phyloP scores from a whole-genome alignment of 164 flowering plant species.

The Annona cherimola region DNA sequence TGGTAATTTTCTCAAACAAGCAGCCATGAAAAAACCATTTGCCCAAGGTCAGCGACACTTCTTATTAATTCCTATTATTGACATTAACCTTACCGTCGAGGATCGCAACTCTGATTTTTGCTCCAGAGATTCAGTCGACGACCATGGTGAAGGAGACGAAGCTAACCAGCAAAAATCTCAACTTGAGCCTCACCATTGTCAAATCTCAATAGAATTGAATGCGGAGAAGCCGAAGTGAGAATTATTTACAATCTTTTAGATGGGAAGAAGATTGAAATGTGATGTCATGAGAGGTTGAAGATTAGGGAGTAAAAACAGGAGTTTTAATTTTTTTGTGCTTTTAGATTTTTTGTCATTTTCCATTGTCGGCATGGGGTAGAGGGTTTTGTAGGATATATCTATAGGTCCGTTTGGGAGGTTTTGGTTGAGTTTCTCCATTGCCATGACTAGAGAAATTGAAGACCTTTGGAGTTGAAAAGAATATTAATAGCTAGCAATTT shows the following conservation, averaged over 20 bases:
- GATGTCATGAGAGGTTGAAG: background rate
- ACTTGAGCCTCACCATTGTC: background rate
- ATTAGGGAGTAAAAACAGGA: background rate
- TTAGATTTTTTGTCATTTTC: background rate
- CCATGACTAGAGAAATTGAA: background rate
- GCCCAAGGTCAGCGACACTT: too few species aligned
- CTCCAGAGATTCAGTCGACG: background rate
- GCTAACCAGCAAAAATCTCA: background rate
- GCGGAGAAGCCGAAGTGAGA: background rate
- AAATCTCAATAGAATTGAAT: background rate
- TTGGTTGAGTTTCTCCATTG: background rate
- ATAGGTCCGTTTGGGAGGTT: background rate
- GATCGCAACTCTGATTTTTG: slow-evolving; percentile 40
- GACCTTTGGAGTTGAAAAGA: too few species aligned
- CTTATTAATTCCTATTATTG: too few species aligned
- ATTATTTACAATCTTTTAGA: background rate
- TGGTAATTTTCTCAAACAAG: too few species aligned
- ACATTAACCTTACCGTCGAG: slow-evolving; percentile 69
- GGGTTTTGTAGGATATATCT: background rate
- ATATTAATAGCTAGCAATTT: background rate
- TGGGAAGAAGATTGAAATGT: background rate
- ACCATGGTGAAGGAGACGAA: background rate
- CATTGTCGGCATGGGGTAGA: background rate
- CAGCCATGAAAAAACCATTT: too few species aligned
- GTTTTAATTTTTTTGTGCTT: too few species aligned